Evolutionary conservation across 225 moss, liverwort and hornwort species (phyloP), one percentile per base, ranked within the genome.

Genomic region (Ulota crispa): DNA sequence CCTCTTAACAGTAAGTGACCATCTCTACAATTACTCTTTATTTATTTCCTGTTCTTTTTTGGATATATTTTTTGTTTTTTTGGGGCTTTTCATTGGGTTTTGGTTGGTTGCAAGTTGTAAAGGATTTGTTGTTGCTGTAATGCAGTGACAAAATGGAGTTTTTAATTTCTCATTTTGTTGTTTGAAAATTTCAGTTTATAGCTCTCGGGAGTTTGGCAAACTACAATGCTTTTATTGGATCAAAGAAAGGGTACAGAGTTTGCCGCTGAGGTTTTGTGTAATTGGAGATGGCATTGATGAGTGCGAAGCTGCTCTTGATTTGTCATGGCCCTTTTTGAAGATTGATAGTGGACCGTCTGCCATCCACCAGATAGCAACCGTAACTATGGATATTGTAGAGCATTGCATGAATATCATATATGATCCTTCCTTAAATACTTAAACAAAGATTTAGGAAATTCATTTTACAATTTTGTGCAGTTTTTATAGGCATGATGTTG

Each of bases 281-380:
- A 82, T 87, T 73, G 89, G 89, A 61, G 89, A 89, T 19, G 89
- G 89, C 13, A 42, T 63, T 24, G 89, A 87, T 50, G 89, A 89
- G 70, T 32, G 85, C 65, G 84, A 86, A 83, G 89, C 89, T 56
- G 77, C 89, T 23, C 82, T 80, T 34, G 65, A 76, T 20, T 77
- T 87, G 79, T 69, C 81, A n/a, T 89, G 89, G 89, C 89, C 89
- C n/a, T 89, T 87, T 70, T 55, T 89, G 42, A 86, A 72, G 81
- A 82, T 89, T 47, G 82, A 84, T 32, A 82, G 74, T 70, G 89
- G 79, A 36, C 89, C 89, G 10, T 78, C 81, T 84, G 86, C 83
- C 11, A 63, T 79, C 19, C 72, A 89, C 54, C 80, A 75, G 66
- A 64, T 89, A 68, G 81, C 86, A 32, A 69, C 81, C 24, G 65